These are phyloP conservation scores for Russula earlei DNA, from an alignment of 768 basidiomycete species.

Conservation along the genomic window DNA sequence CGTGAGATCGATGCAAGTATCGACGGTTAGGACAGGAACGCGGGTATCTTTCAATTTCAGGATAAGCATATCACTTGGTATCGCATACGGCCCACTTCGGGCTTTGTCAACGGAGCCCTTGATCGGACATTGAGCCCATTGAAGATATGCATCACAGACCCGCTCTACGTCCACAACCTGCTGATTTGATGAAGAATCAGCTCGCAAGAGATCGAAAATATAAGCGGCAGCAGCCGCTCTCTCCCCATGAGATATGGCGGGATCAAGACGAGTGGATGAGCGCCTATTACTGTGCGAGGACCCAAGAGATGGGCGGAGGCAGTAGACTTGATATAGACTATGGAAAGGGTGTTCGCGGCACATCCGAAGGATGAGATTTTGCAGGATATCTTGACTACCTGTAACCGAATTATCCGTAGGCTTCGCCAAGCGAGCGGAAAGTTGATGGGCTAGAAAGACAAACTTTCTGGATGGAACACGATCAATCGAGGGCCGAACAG, in stretches of 20 bases:
- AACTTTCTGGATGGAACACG: conserved; percentile 81
- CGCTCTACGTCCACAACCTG: conserved; percentile 46
- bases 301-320: conserved; percentile 38
- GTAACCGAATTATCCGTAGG: conserved; percentile 25
- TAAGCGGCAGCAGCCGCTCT: conserved; percentile 55
- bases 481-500: conserved; percentile 38
- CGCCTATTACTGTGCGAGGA: conserved; percentile 28
- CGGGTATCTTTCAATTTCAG: conserved; percentile 40
- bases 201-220: conserved; percentile 48
- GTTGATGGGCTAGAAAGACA: conserved; percentile 85
- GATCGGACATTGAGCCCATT: conserved; percentile 63
- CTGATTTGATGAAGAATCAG: conserved; percentile 29
- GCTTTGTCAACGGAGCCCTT: conserved; percentile 24
- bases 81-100: conserved; percentile 23
- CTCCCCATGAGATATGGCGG: conserved; percentile 41
- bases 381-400: conserved; percentile 49
- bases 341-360: conserved; percentile 92
- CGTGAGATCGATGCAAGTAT: conserved; percentile 60
- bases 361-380: conserved; percentile 60
- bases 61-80: conserved; percentile 42
- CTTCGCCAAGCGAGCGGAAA: conserved; percentile 77
- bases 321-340: conserved; percentile 81
- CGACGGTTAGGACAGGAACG: conserved; percentile 79
- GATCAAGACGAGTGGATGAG: conserved; percentile 37
- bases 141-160: conserved; percentile 54